These are phyloP conservation scores for Pisolithus thermaeus DNA, from an alignment of 1,284 basidiomycete species.

Conservation along the genomic window DNA sequence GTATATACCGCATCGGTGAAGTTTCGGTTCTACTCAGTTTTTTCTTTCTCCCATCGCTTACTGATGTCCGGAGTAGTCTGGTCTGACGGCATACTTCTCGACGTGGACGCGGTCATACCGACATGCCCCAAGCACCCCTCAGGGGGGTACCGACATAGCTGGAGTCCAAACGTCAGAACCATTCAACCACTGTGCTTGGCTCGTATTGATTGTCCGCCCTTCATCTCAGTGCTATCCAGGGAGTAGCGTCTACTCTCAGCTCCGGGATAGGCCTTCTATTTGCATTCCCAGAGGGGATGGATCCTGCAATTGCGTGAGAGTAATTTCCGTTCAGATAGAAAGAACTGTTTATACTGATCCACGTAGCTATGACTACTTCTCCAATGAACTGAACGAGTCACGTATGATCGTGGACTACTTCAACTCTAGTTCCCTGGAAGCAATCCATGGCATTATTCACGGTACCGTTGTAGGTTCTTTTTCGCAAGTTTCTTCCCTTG, in stretches of 20 bases:
- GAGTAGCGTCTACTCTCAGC: not conserved
- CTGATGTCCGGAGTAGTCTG: not conserved
- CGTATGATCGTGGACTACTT: conserved; percentile 2
- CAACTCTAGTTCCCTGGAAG: conserved; percentile 7
- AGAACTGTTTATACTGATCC: no score
- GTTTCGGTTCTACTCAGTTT: no score
- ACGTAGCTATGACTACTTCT: conserved; percentile 8
- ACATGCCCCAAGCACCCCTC: conserved; percentile 1
- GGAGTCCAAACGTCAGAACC: conserved; percentile 3
- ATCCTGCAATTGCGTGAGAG: conserved; percentile 3
- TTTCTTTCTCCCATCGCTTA: not conserved
- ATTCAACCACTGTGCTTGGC: not conserved
- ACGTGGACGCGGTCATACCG: conserved; percentile 5
- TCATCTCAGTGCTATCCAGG: not conserved
- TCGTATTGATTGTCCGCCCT: not conserved
- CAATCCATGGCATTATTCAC: conserved; percentile 5
- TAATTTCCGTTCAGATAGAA: not conserved
- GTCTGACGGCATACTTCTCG: conserved; percentile 2
- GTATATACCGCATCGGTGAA: conserved; percentile 7
- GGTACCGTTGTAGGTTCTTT: conserved; percentile 5
- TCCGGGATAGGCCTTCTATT: conserved; percentile 5
- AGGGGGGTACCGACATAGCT: not conserved
- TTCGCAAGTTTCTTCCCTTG: conserved; percentile 13
- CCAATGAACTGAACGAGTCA: conserved; percentile 6
- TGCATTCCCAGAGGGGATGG: conserved; percentile 3